A percentile compares a stretch with the other conserved stretches of the same genome.
phyloP scores from a whole-genome alignment of 179 eudicot genomes.

The Sideroxylon spinosum region DNA sequence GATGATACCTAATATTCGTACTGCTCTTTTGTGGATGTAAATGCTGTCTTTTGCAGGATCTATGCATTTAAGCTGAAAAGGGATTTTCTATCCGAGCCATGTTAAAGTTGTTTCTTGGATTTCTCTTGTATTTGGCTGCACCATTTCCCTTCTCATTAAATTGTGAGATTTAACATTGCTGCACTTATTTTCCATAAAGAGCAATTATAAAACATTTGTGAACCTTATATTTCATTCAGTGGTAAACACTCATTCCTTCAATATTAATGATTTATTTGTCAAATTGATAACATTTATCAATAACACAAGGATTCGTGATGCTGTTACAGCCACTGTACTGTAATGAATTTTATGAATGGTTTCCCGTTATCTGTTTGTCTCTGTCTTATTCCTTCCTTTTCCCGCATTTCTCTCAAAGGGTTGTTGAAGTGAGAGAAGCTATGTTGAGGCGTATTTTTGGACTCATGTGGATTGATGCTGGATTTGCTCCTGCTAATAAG shows the following conservation, averaged over 20 bases:
- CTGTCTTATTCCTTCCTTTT: too few species aligned
- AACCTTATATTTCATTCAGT: background rate
- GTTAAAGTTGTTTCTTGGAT: background rate
- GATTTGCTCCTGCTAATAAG: background rate
- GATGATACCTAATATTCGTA: background rate
- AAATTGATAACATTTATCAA: background rate
- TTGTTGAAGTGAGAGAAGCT: too few species aligned
- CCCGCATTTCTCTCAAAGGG: too few species aligned
- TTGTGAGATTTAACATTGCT: background rate
- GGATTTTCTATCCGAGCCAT: background rate
- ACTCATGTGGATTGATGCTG: background rate
- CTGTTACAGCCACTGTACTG: background rate
- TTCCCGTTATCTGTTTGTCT: background rate
- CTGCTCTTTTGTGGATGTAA: background rate
- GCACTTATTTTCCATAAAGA: background rate
- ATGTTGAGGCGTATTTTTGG: too few species aligned
- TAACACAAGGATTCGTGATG: too few species aligned
- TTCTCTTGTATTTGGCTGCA: too few species aligned
- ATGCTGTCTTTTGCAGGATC: constrained; percentile 3
- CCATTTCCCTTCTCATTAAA: background rate
- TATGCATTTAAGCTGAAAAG: background rate
- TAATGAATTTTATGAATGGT: background rate
- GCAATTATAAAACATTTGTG: background rate
- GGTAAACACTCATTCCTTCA: background rate
- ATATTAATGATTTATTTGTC: background rate